These are phyloP conservation scores for Ceratocystis cubensis DNA, from an alignment of 2,329 filamentous ascomycete species.

Conservation along the genomic window DNA sequence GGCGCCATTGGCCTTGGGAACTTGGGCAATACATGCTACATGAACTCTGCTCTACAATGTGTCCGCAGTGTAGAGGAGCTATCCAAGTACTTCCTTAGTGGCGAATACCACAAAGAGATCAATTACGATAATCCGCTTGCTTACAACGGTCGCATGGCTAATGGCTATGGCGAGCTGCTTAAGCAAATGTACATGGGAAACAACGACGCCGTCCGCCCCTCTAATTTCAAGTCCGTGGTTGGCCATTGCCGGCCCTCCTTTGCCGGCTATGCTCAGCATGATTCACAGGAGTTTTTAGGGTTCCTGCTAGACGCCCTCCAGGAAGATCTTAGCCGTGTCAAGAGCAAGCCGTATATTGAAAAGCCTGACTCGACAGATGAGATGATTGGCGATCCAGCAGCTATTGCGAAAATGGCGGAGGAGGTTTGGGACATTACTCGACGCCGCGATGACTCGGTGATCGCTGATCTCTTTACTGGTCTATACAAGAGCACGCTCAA, in stretches of 20 bases:
- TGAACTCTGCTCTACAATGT: slow-evolving; percentile 96
- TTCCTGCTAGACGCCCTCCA: slow-evolving; percentile 90
- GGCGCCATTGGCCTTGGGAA: slow-evolving; percentile 80
- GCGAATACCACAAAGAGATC: slow-evolving; percentile 64
- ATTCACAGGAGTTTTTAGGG: slow-evolving; percentile 92
- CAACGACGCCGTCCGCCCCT: slow-evolving; percentile 59
- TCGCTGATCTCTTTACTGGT: slow-evolving; percentile 89
- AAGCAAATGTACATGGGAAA: slow-evolving; percentile 64
- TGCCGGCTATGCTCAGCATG: slow-evolving; percentile 89
- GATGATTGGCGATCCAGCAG: slow-evolving; percentile 71
- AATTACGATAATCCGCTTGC: slow-evolving; percentile 78
- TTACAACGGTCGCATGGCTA: slow-evolving; percentile 76
- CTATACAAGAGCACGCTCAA: slow-evolving; percentile 97
- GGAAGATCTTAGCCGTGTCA: slow-evolving; percentile 85
- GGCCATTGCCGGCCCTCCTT: slow-evolving; percentile 65
- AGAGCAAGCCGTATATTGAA: slow-evolving; percentile 93
- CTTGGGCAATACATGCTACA: slow-evolving; percentile 95
- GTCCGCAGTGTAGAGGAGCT: slow-evolving; percentile 87
- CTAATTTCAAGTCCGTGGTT: slow-evolving; percentile 42
- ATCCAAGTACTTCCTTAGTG: slow-evolving; percentile 74
- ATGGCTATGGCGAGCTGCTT: slow-evolving; percentile 64
- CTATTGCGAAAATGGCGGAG: slow-evolving; percentile 73
- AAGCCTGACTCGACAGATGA: slow-evolving; percentile 97
- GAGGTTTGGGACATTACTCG: slow-evolving; percentile 87
- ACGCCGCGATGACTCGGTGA: slow-evolving; percentile 83